These are phyloP conservation scores for Ocimum tenuiflorum DNA, from an alignment of 257 asterid species.

Conservation along the genomic window DNA sequence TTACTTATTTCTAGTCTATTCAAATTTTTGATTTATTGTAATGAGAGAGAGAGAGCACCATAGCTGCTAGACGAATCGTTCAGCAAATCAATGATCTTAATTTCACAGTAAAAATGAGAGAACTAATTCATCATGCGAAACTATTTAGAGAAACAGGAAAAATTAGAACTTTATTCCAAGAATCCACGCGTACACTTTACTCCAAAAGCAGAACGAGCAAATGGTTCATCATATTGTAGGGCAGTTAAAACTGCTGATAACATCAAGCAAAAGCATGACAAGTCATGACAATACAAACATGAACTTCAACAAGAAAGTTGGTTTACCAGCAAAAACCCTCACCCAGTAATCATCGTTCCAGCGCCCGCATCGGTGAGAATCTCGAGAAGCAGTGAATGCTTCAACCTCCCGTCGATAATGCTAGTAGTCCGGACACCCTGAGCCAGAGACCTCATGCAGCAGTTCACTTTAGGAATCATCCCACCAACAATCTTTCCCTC, in stretches of 20 bases:
- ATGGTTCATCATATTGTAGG: not conserved
- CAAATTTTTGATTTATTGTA: too few species aligned
- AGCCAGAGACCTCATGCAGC: slow-evolving; percentile 67
- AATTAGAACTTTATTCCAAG: not conserved
- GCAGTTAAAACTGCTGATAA: not conserved
- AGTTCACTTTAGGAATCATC: slow-evolving; percentile 77
- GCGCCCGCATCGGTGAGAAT: slow-evolving; percentile 73
- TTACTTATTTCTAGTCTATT: too few species aligned
- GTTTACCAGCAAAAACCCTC: slow-evolving; percentile 1
- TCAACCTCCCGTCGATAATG: slow-evolving; percentile 69
- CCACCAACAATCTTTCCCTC: slow-evolving; percentile 67
- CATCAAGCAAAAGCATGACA: not conserved
- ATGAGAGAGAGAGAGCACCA: too few species aligned
- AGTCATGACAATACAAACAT: not conserved
- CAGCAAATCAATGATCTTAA: too few species aligned
- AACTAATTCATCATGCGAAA: too few species aligned
- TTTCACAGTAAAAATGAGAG: too few species aligned
- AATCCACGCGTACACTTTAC: not conserved
- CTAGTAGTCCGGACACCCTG: slow-evolving; percentile 78
- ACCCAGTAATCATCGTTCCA: slow-evolving; percentile 80
- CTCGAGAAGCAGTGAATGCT: slow-evolving; percentile 73
- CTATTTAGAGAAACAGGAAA: too few species aligned
- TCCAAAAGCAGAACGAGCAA: not conserved
- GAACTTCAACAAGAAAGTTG: not conserved
- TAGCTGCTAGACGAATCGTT: too few species aligned